Conservation (phyloP, 768 basidiomycete genomes). For the Russula vinacea region DNA sequence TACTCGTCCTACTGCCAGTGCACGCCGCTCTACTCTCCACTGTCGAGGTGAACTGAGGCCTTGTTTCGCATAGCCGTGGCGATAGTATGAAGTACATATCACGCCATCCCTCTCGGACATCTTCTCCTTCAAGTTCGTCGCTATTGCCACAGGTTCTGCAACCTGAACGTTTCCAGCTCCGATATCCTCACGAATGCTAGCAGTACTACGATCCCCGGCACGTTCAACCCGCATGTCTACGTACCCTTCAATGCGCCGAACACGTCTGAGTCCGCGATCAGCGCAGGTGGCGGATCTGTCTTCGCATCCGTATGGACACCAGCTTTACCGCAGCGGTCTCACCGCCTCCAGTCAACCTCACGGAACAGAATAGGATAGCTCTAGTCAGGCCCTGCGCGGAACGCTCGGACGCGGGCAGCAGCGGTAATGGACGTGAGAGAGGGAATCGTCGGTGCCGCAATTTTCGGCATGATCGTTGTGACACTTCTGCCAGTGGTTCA, state of each 20-base stretch:
- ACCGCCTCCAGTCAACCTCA: constrained; percentile 42
- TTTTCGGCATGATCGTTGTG: neutral
- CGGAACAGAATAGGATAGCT: constrained; percentile 34
- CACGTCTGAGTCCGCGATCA: constrained; percentile 36
- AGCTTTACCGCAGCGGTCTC: constrained; percentile 34
- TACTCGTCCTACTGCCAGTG: constrained; percentile 41
- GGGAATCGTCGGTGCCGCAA: neutral
- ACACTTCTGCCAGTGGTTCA: neutral
- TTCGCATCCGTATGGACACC: constrained; percentile 39
- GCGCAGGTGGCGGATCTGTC: constrained; percentile 46
- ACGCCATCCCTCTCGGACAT: constrained; percentile 42
- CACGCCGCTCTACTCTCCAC: constrained; percentile 46
- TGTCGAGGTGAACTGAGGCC: constrained; percentile 58
- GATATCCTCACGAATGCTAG: constrained; percentile 40
- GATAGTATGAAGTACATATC: constrained; percentile 48
- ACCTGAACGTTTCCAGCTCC: constrained; percentile 35
- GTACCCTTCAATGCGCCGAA: constrained; percentile 49
- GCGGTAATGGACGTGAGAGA: neutral
- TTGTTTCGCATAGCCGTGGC: constrained; percentile 57
- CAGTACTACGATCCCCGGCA: constrained; percentile 44
- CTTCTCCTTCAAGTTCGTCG: constrained; percentile 51
- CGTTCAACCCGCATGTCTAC: constrained; percentile 42
- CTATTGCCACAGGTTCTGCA: constrained; percentile 44
- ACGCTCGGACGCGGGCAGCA: neutral
- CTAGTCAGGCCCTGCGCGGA: neutral